Conservation (phyloP, 768 basidiomycete species). For the Mrakia blollopis region DNA sequence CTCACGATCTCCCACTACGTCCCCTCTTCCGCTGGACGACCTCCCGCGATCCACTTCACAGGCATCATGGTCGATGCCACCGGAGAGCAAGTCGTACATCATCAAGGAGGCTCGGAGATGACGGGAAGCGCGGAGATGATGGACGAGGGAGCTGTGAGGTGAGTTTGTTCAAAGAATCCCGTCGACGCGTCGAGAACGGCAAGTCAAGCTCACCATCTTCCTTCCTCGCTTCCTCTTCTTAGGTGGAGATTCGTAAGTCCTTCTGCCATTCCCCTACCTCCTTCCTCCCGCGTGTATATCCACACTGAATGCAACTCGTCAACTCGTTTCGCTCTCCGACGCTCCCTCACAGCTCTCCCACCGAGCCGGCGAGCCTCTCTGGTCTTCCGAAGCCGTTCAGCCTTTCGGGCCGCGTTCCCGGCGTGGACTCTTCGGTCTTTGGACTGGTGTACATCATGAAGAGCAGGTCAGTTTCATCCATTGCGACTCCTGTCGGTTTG, state of each 20-base stretch:
- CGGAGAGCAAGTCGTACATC: background rate
- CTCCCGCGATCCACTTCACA: slow-evolving; percentile 1
- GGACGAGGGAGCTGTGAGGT: slow-evolving; percentile 9
- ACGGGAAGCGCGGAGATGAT: background rate
- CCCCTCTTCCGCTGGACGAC: background rate
- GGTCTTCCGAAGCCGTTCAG: slow-evolving; percentile 9
- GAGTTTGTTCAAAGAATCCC: background rate
- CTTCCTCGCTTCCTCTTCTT: background rate
- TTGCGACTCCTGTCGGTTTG: background rate
- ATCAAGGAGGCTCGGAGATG: slow-evolving; percentile 7
- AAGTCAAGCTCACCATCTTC: background rate
- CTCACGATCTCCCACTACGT: background rate
- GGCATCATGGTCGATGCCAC: background rate
- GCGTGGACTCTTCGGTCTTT: background rate
- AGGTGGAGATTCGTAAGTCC: slow-evolving; percentile 7
- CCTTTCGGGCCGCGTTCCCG: background rate
- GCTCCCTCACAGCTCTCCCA: background rate
- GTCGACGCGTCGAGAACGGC: background rate
- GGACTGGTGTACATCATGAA: slow-evolving; percentile 2
- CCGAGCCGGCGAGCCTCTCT: background rate
- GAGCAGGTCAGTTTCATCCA: background rate
- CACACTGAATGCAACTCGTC: background rate
- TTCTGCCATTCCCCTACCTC: background rate
- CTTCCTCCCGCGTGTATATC: background rate
- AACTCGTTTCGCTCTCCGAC: background rate